Evolutionary conservation across 257 asterid species (phyloP).

Genomic region (Solanum chmielewskii): DNA sequence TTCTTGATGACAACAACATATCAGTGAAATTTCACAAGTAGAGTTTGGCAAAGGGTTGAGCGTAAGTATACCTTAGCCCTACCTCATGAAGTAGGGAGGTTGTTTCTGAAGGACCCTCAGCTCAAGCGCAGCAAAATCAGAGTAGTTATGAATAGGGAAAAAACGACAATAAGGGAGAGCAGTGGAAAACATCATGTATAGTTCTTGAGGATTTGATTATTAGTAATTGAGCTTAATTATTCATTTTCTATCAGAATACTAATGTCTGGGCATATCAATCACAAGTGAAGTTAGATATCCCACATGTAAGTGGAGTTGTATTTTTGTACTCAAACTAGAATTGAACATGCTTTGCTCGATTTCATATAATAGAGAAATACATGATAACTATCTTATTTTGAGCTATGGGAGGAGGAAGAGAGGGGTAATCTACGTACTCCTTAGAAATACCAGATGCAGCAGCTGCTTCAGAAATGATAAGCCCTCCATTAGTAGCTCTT

Average conservation of each 20-base stretch:
- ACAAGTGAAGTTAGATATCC: not conserved
- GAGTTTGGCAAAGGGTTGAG: not conserved
- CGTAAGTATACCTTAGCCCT: not conserved
- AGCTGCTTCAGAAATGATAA: conserved; percentile 31
- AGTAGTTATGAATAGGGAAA: not conserved
- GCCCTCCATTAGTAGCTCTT: conserved; percentile 22
- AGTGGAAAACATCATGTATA: not conserved
- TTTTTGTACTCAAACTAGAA: not conserved
- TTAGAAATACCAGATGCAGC: conserved; percentile 18
- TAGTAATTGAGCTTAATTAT: not conserved
- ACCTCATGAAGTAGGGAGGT: not conserved
- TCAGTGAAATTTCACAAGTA: not conserved
- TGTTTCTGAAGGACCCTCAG: not conserved
- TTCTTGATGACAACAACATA: not conserved
- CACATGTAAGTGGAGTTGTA: not conserved
- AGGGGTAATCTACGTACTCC: conserved; percentile 2
- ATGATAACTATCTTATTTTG: not conserved
- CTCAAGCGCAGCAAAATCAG: not conserved
- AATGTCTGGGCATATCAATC: not conserved
- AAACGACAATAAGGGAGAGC: not conserved
- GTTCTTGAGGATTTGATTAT: not conserved
- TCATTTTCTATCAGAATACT: not conserved
- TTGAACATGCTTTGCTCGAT: not conserved
- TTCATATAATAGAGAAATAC: not conserved
- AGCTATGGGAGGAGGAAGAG: not conserved